phyloP scores from a whole-genome alignment of 75 land plant species.

The Cupressus sempervirens region DNA sequence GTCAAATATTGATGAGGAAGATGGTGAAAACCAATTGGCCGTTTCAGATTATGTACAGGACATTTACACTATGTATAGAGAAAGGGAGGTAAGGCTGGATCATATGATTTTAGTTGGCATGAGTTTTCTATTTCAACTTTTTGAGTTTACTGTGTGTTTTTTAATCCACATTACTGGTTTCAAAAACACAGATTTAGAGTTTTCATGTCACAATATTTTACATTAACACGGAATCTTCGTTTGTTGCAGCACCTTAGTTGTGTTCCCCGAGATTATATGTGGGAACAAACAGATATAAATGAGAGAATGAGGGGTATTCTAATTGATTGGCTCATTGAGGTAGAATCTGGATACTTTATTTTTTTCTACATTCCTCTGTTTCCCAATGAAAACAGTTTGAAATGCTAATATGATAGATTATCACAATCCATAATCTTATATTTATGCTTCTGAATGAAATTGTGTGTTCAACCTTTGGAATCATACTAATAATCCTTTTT shows the following conservation, averaged over 20 bases:
- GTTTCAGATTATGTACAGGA: constrained; percentile 84
- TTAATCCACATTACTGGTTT: too few relatives aligned
- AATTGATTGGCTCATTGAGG: constrained; percentile 89
- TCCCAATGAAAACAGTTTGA: background rate
- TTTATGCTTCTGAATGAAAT: too few relatives aligned
- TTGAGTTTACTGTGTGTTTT: too few relatives aligned
- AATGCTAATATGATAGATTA: constrained; percentile 5
- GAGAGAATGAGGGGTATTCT: constrained; percentile 83
- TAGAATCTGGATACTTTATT: constrained; percentile 11
- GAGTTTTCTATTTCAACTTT: too few relatives aligned
- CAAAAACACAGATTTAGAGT: background rate
- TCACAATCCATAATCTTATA: too few relatives aligned
- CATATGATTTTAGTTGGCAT: too few relatives aligned
- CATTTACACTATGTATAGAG: constrained; percentile 54
- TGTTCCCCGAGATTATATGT: constrained; percentile 62
- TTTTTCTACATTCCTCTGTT: background rate
- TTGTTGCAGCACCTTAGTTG: constrained; percentile 40
- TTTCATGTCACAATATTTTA: background rate
- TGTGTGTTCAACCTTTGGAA: too few relatives aligned
- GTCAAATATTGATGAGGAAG: constrained; percentile 53
- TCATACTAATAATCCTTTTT: too few relatives aligned
- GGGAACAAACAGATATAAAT: constrained; percentile 63
- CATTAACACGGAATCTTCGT: background rate
- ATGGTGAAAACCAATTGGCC: constrained; percentile 59
- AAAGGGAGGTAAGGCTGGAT: constrained; percentile 48